Evolutionary conservation across 345 rosid species (phyloP).

Genomic region (Mercurialis annua): DNA sequence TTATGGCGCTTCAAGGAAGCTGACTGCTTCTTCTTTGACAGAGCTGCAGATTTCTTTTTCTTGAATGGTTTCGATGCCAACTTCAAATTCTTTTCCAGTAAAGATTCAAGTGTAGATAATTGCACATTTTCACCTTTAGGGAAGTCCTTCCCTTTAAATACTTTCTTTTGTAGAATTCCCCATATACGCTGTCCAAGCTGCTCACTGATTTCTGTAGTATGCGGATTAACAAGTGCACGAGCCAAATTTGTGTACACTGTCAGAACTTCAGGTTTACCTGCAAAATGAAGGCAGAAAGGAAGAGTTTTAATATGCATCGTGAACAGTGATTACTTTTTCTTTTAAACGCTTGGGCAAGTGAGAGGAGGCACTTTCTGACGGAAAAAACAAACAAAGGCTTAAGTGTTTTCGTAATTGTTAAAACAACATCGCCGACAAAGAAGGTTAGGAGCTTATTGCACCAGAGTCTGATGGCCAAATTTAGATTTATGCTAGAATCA

Average conservation of each 20-base stretch:
- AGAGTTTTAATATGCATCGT: conserved; percentile 1
- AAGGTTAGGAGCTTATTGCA: conserved; percentile 3
- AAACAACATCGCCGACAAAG: not conserved
- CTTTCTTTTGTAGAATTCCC: conserved; percentile 86
- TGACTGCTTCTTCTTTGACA: conserved; percentile 69
- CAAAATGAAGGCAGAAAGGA: conserved; percentile 15
- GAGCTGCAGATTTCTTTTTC: conserved; percentile 59
- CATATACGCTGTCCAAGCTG: conserved; percentile 92
- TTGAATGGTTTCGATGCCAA: conserved; percentile 89
- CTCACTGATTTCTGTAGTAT: conserved; percentile 70
- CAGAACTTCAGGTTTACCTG: conserved; percentile 80
- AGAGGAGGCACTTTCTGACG: not conserved
- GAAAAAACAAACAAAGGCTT: not conserved
- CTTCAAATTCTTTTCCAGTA: conserved; percentile 73
- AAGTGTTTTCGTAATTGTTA: not conserved
- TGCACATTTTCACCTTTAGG: conserved; percentile 57
- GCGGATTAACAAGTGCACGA: conserved; percentile 71
- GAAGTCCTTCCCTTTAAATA: conserved; percentile 74
- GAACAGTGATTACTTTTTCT: not conserved
- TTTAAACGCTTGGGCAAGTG: not conserved
- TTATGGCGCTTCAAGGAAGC: conserved; percentile 69
- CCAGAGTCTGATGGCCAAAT: not conserved
- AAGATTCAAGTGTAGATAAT: conserved; percentile 49
- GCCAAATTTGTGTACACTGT: conserved; percentile 77
- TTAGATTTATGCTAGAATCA: not conserved